phyloP scores from a whole-genome alignment of 2,329 filamentous ascomycete species.

The Myriosclerotinia curreyana region DNA sequence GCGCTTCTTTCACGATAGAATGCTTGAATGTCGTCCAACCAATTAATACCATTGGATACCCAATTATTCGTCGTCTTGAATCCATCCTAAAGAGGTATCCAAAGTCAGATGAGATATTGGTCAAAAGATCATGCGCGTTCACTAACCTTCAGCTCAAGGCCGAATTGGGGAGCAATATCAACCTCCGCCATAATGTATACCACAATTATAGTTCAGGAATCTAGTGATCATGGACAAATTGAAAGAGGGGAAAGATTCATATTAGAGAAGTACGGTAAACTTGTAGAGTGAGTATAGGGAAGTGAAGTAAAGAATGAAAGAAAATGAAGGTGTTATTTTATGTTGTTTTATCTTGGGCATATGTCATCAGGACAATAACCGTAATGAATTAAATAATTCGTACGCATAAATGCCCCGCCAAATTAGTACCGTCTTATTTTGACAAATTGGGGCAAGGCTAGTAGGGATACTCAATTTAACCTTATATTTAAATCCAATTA shows the following conservation, averaged over 20 bases:
- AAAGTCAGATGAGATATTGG: conserved; percentile 26
- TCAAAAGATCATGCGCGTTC: conserved; percentile 25
- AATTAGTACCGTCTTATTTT: conserved; percentile 14
- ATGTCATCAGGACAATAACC: conserved; percentile 13
- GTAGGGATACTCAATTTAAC: no score
- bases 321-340: neutral
- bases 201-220: conserved; percentile 17
- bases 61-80: conserved; percentile 94
- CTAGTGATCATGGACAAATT: conserved; percentile 28
- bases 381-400: conserved; percentile 14
- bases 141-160: conserved; percentile 85
- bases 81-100: conserved; percentile 64
- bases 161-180: conserved; percentile 82
- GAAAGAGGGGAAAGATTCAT: conserved; percentile 26
- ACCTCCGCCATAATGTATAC: conserved; percentile 67
- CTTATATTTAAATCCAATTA: no score
- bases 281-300: neutral
- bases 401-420: conserved; percentile 22
- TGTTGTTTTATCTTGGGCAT: neutral
- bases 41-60: conserved; percentile 84
- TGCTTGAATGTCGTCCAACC: conserved; percentile 94
- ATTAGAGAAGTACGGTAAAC: conserved; percentile 3
- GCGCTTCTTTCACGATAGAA: conserved; percentile 93
- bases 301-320: conserved; percentile 3
- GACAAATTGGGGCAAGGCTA: no score